Evolutionary conservation across 2,329 filamentous ascomycete species (phyloP), one percentile per base, ranked within the genome.

Genomic region (Biscogniauxia marginata): DNA sequence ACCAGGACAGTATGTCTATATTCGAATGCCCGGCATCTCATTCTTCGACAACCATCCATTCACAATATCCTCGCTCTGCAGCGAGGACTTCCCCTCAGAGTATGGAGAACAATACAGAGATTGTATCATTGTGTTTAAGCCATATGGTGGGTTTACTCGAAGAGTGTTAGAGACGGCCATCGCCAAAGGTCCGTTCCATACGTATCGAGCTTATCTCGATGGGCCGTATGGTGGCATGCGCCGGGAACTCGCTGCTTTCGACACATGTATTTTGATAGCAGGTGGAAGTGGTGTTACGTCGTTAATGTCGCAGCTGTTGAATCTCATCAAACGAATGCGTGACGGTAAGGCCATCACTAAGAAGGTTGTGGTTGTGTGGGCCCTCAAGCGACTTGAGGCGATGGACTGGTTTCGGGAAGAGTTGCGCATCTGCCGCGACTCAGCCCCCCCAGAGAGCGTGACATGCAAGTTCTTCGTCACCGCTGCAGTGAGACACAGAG

Each of bases 331-430:
- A 75, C 87, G 92, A 57, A 96, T 98, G 88, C 87, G 92, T 57
- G 93, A 96, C 69, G 90, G 91, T 50, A 96, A 96, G 73, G 93
- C 93, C 30, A 91, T 96, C 46, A 97, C 93, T 1, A 91, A 89
- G 71, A 90, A 88, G 62, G 88, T 98, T 4, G 88, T 95, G 16
- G 90, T 98, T 1, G 84, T 98, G n/a, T 98, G 93, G 93, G 87
- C 93, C 4, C 79, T 97, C 63, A 96, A 95, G 74, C 85, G 90
- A 54, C 86, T 95, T 13, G 93, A 97, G 72, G 91, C 91, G 1
- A 91, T 98, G 86, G 91, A 97, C 70, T 98, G 93, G 93, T 98
- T 97, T 80, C 90, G 91, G 63, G 93, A 97, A 74, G 93, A 97
- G 72, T 80, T 97, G 56, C 85, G 92, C 49, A 96, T 97, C 66